These are phyloP conservation scores for Picea glauca DNA, from an alignment of 75 land plant genomes.

Conservation along the genomic window DNA sequence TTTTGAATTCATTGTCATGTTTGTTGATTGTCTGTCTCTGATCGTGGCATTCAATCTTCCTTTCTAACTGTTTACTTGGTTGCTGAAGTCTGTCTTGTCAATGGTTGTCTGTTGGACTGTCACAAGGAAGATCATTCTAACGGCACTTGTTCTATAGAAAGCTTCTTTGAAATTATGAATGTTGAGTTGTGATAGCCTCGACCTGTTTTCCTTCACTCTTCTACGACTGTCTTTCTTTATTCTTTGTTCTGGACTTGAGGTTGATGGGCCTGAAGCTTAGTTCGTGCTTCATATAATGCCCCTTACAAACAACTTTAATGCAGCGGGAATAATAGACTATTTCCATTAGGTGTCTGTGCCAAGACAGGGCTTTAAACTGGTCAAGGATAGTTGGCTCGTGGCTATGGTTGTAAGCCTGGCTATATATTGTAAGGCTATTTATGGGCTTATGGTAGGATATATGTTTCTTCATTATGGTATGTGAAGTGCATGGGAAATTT, in stretches of 20 bases:
- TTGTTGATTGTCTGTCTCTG: not conserved
- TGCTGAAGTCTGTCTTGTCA: not conserved
- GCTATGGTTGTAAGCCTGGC: not conserved
- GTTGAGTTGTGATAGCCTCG: not conserved
- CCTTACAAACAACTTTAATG: not conserved
- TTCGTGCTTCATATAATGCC: not conserved
- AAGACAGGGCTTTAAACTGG: not conserved
- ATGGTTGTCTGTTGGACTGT: not conserved
- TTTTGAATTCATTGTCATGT: not conserved
- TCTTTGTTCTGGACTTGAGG: not conserved
- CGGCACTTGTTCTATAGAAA: not conserved
- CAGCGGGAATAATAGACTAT: not conserved
- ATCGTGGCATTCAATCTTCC: not conserved
- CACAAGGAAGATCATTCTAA: not conserved
- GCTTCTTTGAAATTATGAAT: not conserved
- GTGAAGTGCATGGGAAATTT: not conserved
- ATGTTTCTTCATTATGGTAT: not conserved
- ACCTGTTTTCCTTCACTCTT: not conserved
- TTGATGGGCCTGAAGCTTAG: not conserved
- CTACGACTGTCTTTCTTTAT: not conserved
- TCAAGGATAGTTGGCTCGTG: not conserved
- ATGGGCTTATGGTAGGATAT: no score
- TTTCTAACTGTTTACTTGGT: constrained; percentile 2
- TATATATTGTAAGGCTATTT: not conserved
- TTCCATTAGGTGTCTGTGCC: not conserved